A percentile compares a stretch with the other conserved stretches of the same genome.
phyloP scores from a whole-genome alignment of 495 filamentous ascomycete species.

The Penicillium nucicola region DNA sequence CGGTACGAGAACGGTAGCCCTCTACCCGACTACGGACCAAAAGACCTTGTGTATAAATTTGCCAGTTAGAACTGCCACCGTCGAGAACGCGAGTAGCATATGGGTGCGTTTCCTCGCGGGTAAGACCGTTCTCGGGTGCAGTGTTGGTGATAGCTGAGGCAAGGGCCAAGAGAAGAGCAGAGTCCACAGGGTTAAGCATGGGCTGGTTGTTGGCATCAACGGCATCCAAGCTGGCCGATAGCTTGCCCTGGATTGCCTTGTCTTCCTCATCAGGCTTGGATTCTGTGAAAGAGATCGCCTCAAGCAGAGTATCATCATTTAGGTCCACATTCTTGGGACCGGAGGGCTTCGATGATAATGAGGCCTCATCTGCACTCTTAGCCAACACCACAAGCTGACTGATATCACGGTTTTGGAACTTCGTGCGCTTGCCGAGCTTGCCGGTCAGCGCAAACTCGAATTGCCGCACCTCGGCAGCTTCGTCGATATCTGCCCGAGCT shows the following conservation, averaged over 20 bases:
- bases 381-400: constrained; percentile 93
- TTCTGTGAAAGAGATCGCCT: constrained; percentile 75
- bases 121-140: constrained; percentile 77
- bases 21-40: constrained; percentile 87
- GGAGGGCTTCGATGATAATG: constrained; percentile 19
- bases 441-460: constrained; percentile 87
- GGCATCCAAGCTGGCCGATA: constrained; percentile 57
- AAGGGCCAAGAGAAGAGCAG: constrained; percentile 76
- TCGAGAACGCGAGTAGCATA: constrained; percentile 86
- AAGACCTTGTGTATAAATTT: constrained; percentile 92
- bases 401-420: constrained; percentile 83
- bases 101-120: constrained; percentile 86
- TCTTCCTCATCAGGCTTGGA: constrained; percentile 41
- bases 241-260: constrained; percentile 45
- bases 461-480: constrained; percentile 58
- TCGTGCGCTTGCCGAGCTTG: constrained; percentile 84
- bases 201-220: constrained; percentile 80
- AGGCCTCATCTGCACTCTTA: constrained; percentile 52
- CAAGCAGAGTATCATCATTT: constrained; percentile 91
- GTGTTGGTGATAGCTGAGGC: constrained; percentile 88
- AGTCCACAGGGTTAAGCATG: constrained; percentile 75
- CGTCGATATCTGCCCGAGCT: constrained; percentile 66
- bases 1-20: constrained; percentile 75
- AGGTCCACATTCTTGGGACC: constrained; percentile 67
- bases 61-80: constrained; percentile 93